Conservation (phyloP, 202 grass and related monocot species). For the Schoenoplectus tabernaemontani region DNA sequence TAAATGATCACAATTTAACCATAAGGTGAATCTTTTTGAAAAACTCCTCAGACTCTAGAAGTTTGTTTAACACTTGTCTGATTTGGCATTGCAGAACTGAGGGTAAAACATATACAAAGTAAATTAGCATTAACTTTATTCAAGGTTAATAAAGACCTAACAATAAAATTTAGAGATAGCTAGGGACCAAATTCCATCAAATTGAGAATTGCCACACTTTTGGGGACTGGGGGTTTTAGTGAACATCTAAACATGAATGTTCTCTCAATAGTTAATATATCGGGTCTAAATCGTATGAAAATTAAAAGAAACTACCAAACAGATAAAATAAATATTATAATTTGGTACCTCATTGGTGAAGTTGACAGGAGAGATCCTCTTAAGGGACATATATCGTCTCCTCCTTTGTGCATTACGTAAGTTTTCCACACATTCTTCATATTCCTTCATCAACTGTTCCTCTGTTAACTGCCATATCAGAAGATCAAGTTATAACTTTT, state of each 20-base stretch:
- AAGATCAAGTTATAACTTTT: neutral
- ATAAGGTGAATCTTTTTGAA: neutral
- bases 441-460: slow-evolving; percentile 72
- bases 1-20: neutral
- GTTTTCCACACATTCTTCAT: slow-evolving; percentile 54
- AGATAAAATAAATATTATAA: slow-evolving; percentile 8
- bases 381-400: slow-evolving; percentile 63
- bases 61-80: too few relatives aligned
- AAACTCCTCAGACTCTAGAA: too few relatives aligned
- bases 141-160: neutral
- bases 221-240: neutral
- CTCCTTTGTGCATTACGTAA: slow-evolving; percentile 59
- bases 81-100: neutral
- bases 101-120: neutral
- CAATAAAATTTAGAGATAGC: too few relatives aligned
- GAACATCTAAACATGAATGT: neutral
- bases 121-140: neutral
- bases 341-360: slow-evolving; percentile 71
- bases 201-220: neutral
- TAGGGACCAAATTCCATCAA: too few relatives aligned
- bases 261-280: neutral
- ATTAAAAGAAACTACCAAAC: slow-evolving; percentile 13
- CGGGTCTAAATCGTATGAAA: neutral
- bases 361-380: slow-evolving; percentile 50
- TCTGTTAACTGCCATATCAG: slow-evolving; percentile 56